Evolutionary conservation across 192 early-diverging fungal species (phyloP).

Genomic region (Oehlia diaphana): DNA sequence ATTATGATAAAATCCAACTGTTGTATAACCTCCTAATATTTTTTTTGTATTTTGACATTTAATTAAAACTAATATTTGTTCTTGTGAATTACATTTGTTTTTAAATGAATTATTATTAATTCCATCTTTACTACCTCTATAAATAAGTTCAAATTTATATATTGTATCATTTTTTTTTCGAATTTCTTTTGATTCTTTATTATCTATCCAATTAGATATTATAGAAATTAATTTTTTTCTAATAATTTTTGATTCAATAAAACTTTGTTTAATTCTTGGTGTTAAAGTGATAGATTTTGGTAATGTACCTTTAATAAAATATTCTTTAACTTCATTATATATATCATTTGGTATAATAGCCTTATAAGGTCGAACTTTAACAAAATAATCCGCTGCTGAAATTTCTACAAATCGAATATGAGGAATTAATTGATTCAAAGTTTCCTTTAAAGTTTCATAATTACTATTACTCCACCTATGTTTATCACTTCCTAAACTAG

Average conservation of each 20-base stretch:
- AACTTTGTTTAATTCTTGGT: too few species aligned
- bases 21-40: not conserved
- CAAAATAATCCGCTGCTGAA: not conserved
- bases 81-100: too few species aligned
- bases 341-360: not conserved
- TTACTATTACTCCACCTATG: not conserved
- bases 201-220: conserved; percentile 1
- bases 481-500: not conserved
- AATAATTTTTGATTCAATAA: not conserved
- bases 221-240: not conserved
- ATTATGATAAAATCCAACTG: too few species aligned
- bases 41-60: too few species aligned
- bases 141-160: conserved; percentile 21
- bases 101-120: not conserved
- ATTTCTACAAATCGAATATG: conserved; percentile 12
- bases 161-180: too few species aligned
- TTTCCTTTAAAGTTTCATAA: not conserved
- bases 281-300: too few species aligned
- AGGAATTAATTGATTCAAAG: not conserved
- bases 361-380: not conserved
- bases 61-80: too few species aligned
- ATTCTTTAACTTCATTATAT: not conserved
- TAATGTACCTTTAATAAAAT: not conserved
- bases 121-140: not conserved
- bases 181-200: not conserved